These are phyloP conservation scores for Colletotrichum eleusines DNA, from an alignment of 2,329 filamentous ascomycete species.

Conservation along the genomic window DNA sequence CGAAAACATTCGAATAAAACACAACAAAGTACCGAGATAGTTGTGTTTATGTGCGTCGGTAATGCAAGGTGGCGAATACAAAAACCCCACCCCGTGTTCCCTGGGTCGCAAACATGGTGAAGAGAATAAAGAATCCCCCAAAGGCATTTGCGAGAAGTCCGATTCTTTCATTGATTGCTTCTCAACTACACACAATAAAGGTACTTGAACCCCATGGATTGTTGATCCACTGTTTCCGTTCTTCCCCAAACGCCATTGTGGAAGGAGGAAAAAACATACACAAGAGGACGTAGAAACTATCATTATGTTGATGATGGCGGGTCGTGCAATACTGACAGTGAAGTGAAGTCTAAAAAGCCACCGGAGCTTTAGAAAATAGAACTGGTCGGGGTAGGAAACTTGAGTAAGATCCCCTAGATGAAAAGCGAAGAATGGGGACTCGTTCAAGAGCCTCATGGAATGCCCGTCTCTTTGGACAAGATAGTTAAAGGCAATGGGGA, in stretches of 20 bases:
- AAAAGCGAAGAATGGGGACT: background rate
- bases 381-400: background rate
- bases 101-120: constrained; percentile 2
- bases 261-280: background rate
- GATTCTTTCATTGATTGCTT: background rate
- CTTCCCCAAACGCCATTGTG: constrained; percentile 15
- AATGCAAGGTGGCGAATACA: constrained; percentile 7
- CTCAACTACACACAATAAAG: constrained; percentile 3
- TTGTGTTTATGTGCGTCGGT: background rate
- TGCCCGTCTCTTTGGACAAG: background rate
- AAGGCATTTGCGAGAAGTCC: background rate
- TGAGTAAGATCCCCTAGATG: background rate
- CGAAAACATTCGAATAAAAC: background rate
- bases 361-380: background rate
- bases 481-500: background rate
- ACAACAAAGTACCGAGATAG: background rate
- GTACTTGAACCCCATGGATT: background rate
- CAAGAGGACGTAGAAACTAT: constrained; percentile 22
- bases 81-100: constrained; percentile 13
- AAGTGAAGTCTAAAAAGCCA: constrained; percentile 24
- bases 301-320: constrained; percentile 35
- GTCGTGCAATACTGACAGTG: constrained; percentile 37
- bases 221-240: constrained; percentile 21
- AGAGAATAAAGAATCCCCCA: background rate
- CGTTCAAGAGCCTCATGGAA: background rate